phyloP scores from a whole-genome alignment of 805 yeast species.

The Scheffersomyces spartinae region DNA sequence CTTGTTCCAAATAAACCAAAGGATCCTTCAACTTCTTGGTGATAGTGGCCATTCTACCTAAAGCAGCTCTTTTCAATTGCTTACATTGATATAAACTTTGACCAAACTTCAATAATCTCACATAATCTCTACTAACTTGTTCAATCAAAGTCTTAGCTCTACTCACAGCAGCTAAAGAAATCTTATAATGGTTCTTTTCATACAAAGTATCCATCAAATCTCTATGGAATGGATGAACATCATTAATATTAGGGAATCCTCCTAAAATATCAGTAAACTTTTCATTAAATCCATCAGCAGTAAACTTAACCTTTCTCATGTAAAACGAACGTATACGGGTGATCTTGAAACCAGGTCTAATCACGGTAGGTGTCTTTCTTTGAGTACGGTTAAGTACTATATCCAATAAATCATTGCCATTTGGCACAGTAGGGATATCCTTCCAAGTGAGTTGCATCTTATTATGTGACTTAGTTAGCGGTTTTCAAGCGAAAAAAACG shows the following conservation, averaged over 20 bases:
- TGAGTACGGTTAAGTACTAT: slow-evolving; percentile 95
- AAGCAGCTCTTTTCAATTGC: slow-evolving; percentile 95
- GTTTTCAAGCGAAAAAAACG: too few relatives aligned
- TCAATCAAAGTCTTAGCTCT: slow-evolving; percentile 90
- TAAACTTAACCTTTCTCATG: slow-evolving; percentile 95
- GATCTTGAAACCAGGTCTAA: slow-evolving; percentile 92
- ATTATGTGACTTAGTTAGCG: too few relatives aligned
- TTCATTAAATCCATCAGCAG: slow-evolving; percentile 93
- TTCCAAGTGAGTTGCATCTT: slow-evolving; percentile 96
- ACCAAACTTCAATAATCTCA: slow-evolving; percentile 88
- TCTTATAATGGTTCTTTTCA: slow-evolving; percentile 96
- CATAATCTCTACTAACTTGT: slow-evolving; percentile 93
- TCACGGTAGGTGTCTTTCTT: slow-evolving; percentile 98
- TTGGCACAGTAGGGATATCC: slow-evolving; percentile 93
- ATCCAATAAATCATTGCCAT: slow-evolving; percentile 87
- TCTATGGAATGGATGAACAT: slow-evolving; percentile 96
- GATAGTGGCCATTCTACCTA: slow-evolving; percentile 99
- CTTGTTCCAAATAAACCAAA: slow-evolving; percentile 87
- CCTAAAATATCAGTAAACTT: slow-evolving; percentile 76
- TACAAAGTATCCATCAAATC: slow-evolving; percentile 96
- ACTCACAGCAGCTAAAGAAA: slow-evolving; percentile 88
- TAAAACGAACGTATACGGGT: slow-evolving; percentile 94
- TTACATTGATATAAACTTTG: slow-evolving; percentile 98
- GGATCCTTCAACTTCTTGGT: slow-evolving; percentile 93
- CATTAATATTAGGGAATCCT: slow-evolving; percentile 94